Evolutionary conservation across 768 basidiomycete species (phyloP).

Genomic region (Trametes coccinea): DNA sequence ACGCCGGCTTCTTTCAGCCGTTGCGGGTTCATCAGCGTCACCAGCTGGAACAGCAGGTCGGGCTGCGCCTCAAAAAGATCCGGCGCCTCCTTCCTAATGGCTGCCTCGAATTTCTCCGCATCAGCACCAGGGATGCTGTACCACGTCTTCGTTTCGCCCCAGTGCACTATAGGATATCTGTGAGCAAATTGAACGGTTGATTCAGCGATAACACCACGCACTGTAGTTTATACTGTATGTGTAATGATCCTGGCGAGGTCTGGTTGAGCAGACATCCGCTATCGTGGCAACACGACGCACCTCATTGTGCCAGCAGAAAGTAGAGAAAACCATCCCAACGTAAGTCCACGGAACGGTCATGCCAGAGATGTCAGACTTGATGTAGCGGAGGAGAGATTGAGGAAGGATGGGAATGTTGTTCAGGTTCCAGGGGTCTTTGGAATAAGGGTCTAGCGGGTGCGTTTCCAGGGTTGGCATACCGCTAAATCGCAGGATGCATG

Average conservation of each 20-base stretch:
- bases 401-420: slow-evolving; percentile 95
- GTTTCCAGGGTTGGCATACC: slow-evolving; percentile 96
- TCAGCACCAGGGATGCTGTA: slow-evolving; percentile 97
- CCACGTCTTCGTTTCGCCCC: slow-evolving; percentile 99
- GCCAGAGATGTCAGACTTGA: slow-evolving; percentile 98
- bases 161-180: slow-evolving; percentile 69
- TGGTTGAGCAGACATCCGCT: slow-evolving; percentile 22
- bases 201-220: slow-evolving; percentile 39
- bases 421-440: slow-evolving; percentile 94
- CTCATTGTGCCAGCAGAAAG: slow-evolving; percentile 99
- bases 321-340: slow-evolving; percentile 98
- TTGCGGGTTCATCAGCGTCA: slow-evolving; percentile 95
- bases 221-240: slow-evolving; percentile 96
- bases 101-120: slow-evolving; percentile 94
- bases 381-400: slow-evolving; percentile 92
- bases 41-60: slow-evolving; percentile 94
- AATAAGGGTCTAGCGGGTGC: slow-evolving; percentile 83
- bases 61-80: slow-evolving; percentile 98
- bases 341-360: slow-evolving; percentile 99
- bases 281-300: slow-evolving; percentile 40
- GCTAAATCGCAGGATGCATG: slow-evolving; percentile 41
- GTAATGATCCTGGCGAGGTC: slow-evolving; percentile 78
- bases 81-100: slow-evolving; percentile 92
- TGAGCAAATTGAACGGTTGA: slow-evolving; percentile 10
- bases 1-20: slow-evolving; percentile 86